Base-by-base conservation (phyloP, 257 asterid genomes). In the Solanum bulbocastanum region DNA sequence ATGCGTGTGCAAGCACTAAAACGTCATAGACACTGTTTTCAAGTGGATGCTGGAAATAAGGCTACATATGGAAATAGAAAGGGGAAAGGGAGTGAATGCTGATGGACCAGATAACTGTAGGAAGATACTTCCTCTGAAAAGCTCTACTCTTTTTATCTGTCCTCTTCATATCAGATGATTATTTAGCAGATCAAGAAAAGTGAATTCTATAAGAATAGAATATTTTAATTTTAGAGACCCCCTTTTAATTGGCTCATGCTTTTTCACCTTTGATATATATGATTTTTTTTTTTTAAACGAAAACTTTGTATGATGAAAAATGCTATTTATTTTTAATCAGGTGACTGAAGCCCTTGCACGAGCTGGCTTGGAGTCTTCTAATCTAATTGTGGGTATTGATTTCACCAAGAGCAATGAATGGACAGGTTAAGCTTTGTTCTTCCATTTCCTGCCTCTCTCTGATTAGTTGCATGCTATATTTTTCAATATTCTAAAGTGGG, bases 331-430 rank as follows among this genome's bases (percentile, higher is more conserved):
- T 33, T 87, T 89, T 88, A 52, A 86, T 68, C 85, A 97, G 99
- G 99, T 97, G 90, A 93, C 95, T 37, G 98, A 94, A 87, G 99
- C 98, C 76, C 98, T 97, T 85, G 93, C 93, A 72, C 95, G 92
- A 44, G 98, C 98, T 87, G 99, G 99, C 83, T 96, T 97, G 15
- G 99, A 97, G 89, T 97, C 99, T 40, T 95, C 99, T 69, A 97
- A 97, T 92, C 95, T 96, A 23, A 97, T 97, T 89, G 93, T 97
- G 36, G 99, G 99, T 37, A 93, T 97, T 33, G 99, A 97, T 92
- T 96, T 95, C 92, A 97, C 99, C 3, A 97, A 95, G 96, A 97
- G 99, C 92, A 97, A 97, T 68, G 99, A 97, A 89, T 97, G 99
- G 99, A 97, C 99, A 90, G 99, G 99, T 97, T 71, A 40, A 18